Evolutionary conservation across 2,329 filamentous ascomycete genomes (phyloP).

Genomic region (Fusarium temperatum): DNA sequence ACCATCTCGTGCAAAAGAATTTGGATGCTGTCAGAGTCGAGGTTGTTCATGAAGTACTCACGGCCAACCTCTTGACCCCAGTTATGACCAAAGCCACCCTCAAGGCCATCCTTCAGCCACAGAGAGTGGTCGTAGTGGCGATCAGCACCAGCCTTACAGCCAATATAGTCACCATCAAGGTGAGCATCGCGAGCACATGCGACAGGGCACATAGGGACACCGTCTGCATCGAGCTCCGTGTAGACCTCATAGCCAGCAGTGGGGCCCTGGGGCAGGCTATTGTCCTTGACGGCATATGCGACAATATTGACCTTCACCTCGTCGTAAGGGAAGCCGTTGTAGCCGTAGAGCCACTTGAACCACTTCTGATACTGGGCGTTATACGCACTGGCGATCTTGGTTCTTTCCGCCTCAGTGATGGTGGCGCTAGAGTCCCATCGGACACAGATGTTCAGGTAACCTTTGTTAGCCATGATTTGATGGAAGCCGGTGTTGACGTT

Average conservation of each 20-base stretch:
- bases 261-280: conserved; percentile 49
- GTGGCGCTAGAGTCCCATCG: conserved; percentile 53
- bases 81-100: conserved; percentile 55
- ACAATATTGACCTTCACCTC: conserved; percentile 52
- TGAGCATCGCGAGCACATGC: conserved; percentile 55
- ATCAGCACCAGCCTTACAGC: conserved; percentile 46
- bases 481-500: conserved; percentile 46
- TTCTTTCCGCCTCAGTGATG: conserved; percentile 50
- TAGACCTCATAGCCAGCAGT: conserved; percentile 51
- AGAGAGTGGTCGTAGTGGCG: conserved; percentile 55
- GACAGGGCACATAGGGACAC: conserved; percentile 51
- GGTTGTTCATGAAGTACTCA: conserved; percentile 54
- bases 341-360: conserved; percentile 54
- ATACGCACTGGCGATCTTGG: conserved; percentile 47
- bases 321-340: conserved; percentile 53
- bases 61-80: conserved; percentile 56
- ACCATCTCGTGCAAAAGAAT: conserved; percentile 57
- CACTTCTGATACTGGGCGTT: conserved; percentile 52
- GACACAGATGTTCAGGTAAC: conserved; percentile 50
- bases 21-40: conserved; percentile 52
- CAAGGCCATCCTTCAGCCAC: conserved; percentile 56
- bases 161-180: conserved; percentile 52
- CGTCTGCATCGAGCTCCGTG: conserved; percentile 50
- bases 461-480: conserved; percentile 43
- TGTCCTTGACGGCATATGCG: conserved; percentile 54